Base-by-base conservation (phyloP, 345 rosid species). In the Turnera subulata region DNA sequence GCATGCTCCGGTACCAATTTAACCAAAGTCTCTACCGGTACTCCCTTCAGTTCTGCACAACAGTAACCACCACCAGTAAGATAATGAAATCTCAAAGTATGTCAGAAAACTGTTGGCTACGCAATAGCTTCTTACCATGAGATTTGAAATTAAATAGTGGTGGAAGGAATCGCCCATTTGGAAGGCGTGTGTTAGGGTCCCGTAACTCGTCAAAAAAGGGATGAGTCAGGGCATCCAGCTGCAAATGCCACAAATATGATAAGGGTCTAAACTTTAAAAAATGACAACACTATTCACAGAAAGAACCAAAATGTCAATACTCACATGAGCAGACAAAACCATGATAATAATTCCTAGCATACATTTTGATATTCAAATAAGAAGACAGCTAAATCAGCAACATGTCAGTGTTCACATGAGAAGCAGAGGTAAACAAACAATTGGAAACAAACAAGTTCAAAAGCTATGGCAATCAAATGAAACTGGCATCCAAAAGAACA, bases 151-250 rank as follows among this genome's bases (percentile, higher is more conserved):
- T 88, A 71, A 94, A 85, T 23, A 90, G 71, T 0, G 97, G 95
- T 1, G 95, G 99, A 67, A 90, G 87, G 79, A 84, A 76, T 11
- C 89, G 92, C 25, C 95, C 95, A 52, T 84, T 88, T 50, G 99
- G 99, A 66, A 94, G 59, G 59, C 89, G 82, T 6, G 89, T 68
- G 32, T 76, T 88, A 1, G 78, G 86, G 59, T 90, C 95, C 13
- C 95, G 92, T 46, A 94, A 72, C 78, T 94, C 99, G 17, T 94
- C 96, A 65, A 94, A 94, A 76, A 94, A 94, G 24, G 97, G 97
- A 65, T 94, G 97, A 52, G 73, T 80, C 77, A 94, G 72, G 45
- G 90, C 90, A 61, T 90, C 95, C 23, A 85, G 76, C 99, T 90
- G 77, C 74, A 21, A 50, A 52, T 48, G 43, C 16, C 52, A 43